phyloP scores from a whole-genome alignment of 768 basidiomycete species.

The Tulasnella sp. region DNA sequence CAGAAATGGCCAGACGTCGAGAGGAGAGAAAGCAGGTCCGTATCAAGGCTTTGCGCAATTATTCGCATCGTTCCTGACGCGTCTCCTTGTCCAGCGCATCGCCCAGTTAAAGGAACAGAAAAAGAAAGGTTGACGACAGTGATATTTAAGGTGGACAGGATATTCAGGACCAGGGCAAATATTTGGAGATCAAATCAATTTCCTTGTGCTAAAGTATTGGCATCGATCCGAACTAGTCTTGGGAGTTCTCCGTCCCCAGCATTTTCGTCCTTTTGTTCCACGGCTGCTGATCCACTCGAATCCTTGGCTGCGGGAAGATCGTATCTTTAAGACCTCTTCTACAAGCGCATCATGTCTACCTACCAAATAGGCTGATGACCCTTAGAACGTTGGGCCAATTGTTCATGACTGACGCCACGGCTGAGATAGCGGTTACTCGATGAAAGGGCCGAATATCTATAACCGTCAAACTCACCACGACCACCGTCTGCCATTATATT shows the following conservation, averaged over 20 bases:
- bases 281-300: constrained; percentile 4
- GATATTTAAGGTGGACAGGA: neutral
- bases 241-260: constrained; percentile 6
- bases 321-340: neutral
- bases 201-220: neutral
- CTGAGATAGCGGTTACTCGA: constrained; percentile 21
- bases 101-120: constrained; percentile 77
- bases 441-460: neutral
- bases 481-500: constrained; percentile 35
- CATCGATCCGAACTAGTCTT: constrained; percentile 22
- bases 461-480: constrained; percentile 28
- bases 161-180: neutral
- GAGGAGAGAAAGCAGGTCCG: constrained; percentile 85
- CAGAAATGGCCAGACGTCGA: constrained; percentile 84
- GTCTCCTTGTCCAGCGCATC: constrained; percentile 47
- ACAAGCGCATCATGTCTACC: constrained; percentile 2
- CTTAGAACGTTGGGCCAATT: constrained; percentile 37
- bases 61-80: neutral
- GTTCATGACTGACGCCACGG: constrained; percentile 32
- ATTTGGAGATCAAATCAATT: constrained; percentile 1
- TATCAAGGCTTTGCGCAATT: constrained; percentile 16
- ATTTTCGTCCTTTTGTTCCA: neutral
- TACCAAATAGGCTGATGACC: constrained; percentile 33
- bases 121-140: constrained; percentile 33
- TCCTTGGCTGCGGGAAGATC: neutral